Evolutionary conservation across 495 filamentous ascomycete genomes (phyloP).

Genomic region (Penicillium lagena): DNA sequence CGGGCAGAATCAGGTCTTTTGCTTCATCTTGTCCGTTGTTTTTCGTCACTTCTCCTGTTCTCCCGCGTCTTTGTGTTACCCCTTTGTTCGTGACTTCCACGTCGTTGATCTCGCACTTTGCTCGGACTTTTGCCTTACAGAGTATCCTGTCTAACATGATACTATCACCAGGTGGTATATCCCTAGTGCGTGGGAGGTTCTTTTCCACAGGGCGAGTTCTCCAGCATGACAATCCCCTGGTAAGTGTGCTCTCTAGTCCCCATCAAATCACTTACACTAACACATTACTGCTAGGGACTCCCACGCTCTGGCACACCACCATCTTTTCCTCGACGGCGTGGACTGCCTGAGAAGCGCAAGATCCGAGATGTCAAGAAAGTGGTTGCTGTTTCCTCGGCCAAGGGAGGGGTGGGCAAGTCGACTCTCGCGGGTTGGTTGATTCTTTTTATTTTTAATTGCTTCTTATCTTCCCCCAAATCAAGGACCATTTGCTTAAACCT

Average conservation of each 20-base stretch:
- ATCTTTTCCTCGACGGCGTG: conserved; percentile 70
- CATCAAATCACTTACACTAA: neutral
- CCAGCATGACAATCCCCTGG: conserved; percentile 89
- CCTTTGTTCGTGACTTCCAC: neutral
- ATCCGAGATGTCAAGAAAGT: conserved; percentile 81
- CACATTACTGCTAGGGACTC: conserved; percentile 53
- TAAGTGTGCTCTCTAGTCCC: conserved; percentile 27
- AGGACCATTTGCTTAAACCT: neutral
- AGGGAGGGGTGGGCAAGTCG: conserved; percentile 94
- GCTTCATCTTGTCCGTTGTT: conserved; percentile 2
- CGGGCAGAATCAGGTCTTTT: too few species aligned
- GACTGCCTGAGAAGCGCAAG: conserved; percentile 71
- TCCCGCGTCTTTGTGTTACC: too few species aligned
- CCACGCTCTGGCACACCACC: conserved; percentile 69
- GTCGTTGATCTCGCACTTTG: neutral
- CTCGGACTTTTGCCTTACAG: neutral
- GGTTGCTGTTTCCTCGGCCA: conserved; percentile 89
- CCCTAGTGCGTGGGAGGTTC: conserved; percentile 21
- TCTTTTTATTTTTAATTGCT: neutral
- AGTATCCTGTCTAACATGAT: conserved; percentile 4
- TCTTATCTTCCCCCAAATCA: neutral
- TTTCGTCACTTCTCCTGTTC: neutral
- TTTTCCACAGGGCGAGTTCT: conserved; percentile 60
- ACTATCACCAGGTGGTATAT: neutral
- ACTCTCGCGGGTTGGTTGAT: conserved; percentile 67